These are phyloP conservation scores for Polygonum aviculare DNA, from an alignment of 148 eudicot genomes.

Conservation along the genomic window DNA sequence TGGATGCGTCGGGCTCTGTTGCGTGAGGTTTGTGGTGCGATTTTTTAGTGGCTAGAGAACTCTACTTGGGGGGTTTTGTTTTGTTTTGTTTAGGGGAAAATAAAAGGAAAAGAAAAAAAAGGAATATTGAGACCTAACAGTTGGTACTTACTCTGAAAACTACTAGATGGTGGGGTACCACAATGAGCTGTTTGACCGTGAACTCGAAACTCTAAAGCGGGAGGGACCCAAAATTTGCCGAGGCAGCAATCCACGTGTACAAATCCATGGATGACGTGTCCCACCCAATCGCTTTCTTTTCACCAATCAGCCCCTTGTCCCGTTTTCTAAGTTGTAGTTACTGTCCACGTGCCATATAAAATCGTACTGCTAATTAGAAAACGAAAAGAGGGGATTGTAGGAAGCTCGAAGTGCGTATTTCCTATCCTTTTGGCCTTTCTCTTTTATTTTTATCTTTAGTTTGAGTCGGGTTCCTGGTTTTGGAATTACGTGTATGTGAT, in stretches of 20 bases:
- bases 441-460: not conserved
- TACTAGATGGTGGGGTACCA: conserved; percentile 26
- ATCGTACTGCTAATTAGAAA: not conserved
- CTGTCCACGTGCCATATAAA: not conserved
- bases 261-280: not conserved
- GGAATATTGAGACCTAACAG: conserved; percentile 11
- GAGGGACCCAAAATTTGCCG: not conserved
- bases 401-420: not conserved
- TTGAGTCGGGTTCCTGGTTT: not conserved
- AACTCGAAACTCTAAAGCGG: not conserved
- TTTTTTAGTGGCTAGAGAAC: not conserved
- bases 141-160: conserved; percentile 12
- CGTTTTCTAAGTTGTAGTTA: not conserved
- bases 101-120: not conserved
- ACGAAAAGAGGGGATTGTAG: not conserved
- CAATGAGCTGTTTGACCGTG: conserved; percentile 22
- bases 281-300: not conserved
- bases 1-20: conserved; percentile 2
- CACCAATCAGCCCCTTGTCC: not conserved
- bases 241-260: conserved; percentile 7
- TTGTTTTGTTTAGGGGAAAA: not conserved
- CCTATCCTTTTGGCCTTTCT: not conserved
- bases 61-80: not conserved
- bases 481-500: not conserved
- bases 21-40: not conserved